phyloP scores from a whole-genome alignment of 2,329 filamentous ascomycete genomes.

The Phialophora verrucosa region DNA sequence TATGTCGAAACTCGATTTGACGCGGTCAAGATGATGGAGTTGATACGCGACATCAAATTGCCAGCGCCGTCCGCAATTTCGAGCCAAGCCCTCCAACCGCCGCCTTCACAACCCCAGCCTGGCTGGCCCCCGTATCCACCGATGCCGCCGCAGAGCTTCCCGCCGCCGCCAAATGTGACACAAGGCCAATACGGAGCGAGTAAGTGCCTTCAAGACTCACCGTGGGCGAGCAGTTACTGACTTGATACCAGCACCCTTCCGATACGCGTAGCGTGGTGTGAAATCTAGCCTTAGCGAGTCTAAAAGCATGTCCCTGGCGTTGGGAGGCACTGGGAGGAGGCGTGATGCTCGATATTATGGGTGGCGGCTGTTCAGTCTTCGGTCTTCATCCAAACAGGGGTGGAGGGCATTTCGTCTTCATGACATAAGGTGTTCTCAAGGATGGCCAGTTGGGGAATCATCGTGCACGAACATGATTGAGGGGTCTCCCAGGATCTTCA shows the following conservation, averaged over 20 bases:
- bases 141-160: constrained; percentile 36
- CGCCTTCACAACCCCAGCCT: constrained; percentile 24
- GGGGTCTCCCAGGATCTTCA: not conserved
- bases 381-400: not conserved
- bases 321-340: not conserved
- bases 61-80: constrained; percentile 62
- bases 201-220: constrained; percentile 25
- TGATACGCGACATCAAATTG: constrained; percentile 61
- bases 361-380: not conserved
- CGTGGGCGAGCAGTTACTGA: constrained; percentile 12
- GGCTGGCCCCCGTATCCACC: constrained; percentile 42
- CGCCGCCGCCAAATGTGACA: constrained; percentile 28
- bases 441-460: not conserved
- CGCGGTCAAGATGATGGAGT: constrained; percentile 71
- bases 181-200: constrained; percentile 37
- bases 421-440: not conserved
- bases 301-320: constrained; percentile 3
- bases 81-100: constrained; percentile 25
- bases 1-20: constrained; percentile 76
- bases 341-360: not conserved
- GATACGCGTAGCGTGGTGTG: constrained; percentile 13
- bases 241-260: constrained; percentile 19
- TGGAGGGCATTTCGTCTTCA: not conserved
- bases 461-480: not conserved
- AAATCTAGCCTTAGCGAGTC: not conserved